Conservation (phyloP, 2,329 filamentous ascomycete genomes). For the Ceratocystiopsis brevicomis region DNA sequence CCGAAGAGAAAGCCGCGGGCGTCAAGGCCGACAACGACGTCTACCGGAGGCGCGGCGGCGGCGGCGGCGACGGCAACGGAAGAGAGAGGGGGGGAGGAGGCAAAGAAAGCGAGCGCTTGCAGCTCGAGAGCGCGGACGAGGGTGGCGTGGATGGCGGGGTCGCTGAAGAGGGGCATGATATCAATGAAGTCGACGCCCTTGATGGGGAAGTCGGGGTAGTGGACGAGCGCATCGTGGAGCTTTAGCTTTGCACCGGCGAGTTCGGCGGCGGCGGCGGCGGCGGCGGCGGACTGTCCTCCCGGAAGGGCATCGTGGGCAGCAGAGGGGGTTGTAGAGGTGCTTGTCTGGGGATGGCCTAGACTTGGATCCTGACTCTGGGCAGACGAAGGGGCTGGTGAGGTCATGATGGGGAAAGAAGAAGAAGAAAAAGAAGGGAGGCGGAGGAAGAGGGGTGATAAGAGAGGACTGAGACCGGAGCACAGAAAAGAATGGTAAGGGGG, state of each 20-base stretch:
- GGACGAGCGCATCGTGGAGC: conserved; percentile 55
- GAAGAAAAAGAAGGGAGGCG: conserved; percentile 13
- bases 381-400: conserved; percentile 11
- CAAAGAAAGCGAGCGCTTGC: conserved; percentile 49
- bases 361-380: conserved; percentile 12
- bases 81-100: conserved; percentile 3
- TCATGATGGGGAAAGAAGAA: conserved; percentile 19
- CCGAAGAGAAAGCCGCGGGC: conserved; percentile 92
- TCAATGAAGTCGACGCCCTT: conserved; percentile 93
- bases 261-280: conserved; percentile 43
- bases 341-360: conserved; percentile 14
- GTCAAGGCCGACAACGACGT: conserved; percentile 85
- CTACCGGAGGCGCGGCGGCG: conserved; percentile 39
- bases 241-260: conserved; percentile 50
- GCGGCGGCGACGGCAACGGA: conserved; percentile 16
- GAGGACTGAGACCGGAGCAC: conserved; percentile 4
- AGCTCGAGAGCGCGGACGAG: conserved; percentile 75
- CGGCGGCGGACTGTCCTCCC: conserved; percentile 43
- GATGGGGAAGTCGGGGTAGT: conserved; percentile 81
- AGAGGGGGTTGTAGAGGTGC: conserved; percentile 15
- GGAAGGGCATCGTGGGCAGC: conserved; percentile 33
- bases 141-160: conserved; percentile 50
- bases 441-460: not conserved
- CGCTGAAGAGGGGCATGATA: conserved; percentile 87
- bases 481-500: conserved; percentile 6